These are phyloP conservation scores for Sarcodon aspratus DNA, from an alignment of 768 basidiomycete species.

Conservation along the genomic window DNA sequence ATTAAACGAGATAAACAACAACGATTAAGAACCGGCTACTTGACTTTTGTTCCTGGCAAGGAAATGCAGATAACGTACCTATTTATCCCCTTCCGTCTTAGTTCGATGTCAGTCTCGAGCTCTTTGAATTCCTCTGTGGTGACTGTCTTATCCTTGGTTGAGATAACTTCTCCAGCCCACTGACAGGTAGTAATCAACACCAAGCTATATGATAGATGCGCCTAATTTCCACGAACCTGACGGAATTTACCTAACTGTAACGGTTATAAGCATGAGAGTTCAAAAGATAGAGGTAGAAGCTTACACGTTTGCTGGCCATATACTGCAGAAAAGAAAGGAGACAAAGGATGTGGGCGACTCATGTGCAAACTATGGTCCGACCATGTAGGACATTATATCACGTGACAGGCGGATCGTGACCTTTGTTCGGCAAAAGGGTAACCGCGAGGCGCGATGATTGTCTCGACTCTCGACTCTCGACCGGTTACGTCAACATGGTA, in stretches of 20 bases:
- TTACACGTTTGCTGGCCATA: conserved; percentile 63
- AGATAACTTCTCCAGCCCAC: conserved; percentile 89
- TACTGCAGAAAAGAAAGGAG: not conserved
- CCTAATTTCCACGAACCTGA: conserved; percentile 37
- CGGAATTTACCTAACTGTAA: conserved; percentile 64
- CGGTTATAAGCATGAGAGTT: not conserved
- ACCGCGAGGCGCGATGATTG: too few relatives aligned
- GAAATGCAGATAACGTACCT: conserved; percentile 36
- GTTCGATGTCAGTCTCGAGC: conserved; percentile 76
- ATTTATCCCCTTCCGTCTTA: conserved; percentile 61
- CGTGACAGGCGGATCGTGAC: not conserved
- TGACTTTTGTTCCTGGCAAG: not conserved
- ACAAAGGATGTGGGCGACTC: not conserved
- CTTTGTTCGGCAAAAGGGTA: too few relatives aligned
- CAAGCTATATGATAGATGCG: conserved; percentile 9
- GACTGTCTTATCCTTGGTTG: conserved; percentile 69
- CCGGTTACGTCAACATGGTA: too few relatives aligned
- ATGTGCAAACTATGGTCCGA: not conserved
- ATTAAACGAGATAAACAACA: not conserved
- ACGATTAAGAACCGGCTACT: not conserved
- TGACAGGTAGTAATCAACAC: conserved; percentile 24
- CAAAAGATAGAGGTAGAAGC: conserved; percentile 6
- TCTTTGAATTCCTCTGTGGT: conserved; percentile 72
- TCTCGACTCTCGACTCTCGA: too few relatives aligned
- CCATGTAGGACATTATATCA: not conserved